Evolutionary conservation across 306 rosid species (phyloP).

Genomic region (Lithocarpus polystachyus): DNA sequence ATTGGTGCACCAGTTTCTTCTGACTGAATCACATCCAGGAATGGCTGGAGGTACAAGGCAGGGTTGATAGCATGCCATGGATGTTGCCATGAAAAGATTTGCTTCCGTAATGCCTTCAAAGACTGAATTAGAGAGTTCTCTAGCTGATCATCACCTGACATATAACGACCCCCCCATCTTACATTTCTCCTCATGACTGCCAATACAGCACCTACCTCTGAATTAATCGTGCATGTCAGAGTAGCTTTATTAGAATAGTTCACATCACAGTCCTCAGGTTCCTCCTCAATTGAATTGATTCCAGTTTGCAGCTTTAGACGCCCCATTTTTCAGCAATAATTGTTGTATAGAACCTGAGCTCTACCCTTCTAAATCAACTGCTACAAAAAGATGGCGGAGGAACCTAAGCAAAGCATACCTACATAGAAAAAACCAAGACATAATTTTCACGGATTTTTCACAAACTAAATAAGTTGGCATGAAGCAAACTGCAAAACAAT

Average conservation of each 20-base stretch:
- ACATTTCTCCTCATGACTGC: slow-evolving; percentile 97
- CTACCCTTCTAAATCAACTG: slow-evolving; percentile 7
- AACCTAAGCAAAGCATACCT: slow-evolving; percentile 20
- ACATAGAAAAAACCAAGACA: not conserved
- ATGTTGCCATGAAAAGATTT: slow-evolving; percentile 88
- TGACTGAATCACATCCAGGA: slow-evolving; percentile 88
- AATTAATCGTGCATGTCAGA: slow-evolving; percentile 87
- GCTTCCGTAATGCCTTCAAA: slow-evolving; percentile 74
- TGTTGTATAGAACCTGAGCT: slow-evolving; percentile 18
- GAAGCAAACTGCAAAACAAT: not conserved
- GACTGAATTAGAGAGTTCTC: slow-evolving; percentile 91
- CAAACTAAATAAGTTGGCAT: not conserved
- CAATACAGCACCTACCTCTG: slow-evolving; percentile 92
- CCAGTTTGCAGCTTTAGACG: slow-evolving; percentile 75
- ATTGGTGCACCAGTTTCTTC: slow-evolving; percentile 97
- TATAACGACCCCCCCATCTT: slow-evolving; percentile 90
- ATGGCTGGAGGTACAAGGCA: slow-evolving; percentile 81
- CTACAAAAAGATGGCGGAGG: not conserved
- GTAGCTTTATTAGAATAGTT: slow-evolving; percentile 60
- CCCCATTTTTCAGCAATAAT: slow-evolving; percentile 48
- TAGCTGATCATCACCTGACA: slow-evolving; percentile 93
- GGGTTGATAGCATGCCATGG: slow-evolving; percentile 92
- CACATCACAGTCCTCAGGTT: slow-evolving; percentile 77
- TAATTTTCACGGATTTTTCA: not conserved
- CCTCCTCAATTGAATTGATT: slow-evolving; percentile 80